Evolutionary conservation across 306 rosid species (phyloP).

Genomic region (Gillenia trifoliata): DNA sequence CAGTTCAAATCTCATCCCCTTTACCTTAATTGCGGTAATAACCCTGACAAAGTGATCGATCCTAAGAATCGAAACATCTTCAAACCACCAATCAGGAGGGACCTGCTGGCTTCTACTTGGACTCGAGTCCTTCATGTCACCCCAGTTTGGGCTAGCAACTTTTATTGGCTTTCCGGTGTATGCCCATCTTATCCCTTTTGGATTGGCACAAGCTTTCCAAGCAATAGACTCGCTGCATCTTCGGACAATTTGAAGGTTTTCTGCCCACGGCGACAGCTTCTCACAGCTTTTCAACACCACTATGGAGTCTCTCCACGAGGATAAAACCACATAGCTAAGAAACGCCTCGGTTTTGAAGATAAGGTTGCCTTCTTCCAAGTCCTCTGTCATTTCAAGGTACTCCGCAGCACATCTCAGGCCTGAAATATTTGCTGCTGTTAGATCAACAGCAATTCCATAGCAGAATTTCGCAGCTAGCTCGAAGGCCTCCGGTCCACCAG

Average conservation of each 20-base stretch:
- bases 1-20: conserved; percentile 84
- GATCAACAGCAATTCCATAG: conserved; percentile 88
- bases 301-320: conserved; percentile 97
- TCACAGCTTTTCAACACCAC: conserved; percentile 89
- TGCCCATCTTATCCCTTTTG: conserved; percentile 92
- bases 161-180: conserved; percentile 70
- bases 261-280: conserved; percentile 95
- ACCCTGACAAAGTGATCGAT: conserved; percentile 96
- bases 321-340: conserved; percentile 88
- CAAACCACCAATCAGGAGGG: conserved; percentile 99
- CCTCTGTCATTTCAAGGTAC: conserved; percentile 95
- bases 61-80: conserved; percentile 82
- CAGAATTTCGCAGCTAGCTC: conserved; percentile 91
- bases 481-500: conserved; percentile 87
- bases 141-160: conserved; percentile 76
- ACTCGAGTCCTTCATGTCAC: conserved; percentile 71
- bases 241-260: conserved; percentile 87
- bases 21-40: conserved; percentile 87
- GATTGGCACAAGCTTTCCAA: conserved; percentile 98
- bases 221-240: conserved; percentile 97
- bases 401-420: conserved; percentile 97
- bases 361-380: conserved; percentile 92
- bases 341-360: conserved; percentile 98
- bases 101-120: conserved; percentile 74
- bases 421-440: conserved; percentile 89